Conservation (phyloP, 352 stramenopile genomes). For the Thalassiosira pacifica region DNA sequence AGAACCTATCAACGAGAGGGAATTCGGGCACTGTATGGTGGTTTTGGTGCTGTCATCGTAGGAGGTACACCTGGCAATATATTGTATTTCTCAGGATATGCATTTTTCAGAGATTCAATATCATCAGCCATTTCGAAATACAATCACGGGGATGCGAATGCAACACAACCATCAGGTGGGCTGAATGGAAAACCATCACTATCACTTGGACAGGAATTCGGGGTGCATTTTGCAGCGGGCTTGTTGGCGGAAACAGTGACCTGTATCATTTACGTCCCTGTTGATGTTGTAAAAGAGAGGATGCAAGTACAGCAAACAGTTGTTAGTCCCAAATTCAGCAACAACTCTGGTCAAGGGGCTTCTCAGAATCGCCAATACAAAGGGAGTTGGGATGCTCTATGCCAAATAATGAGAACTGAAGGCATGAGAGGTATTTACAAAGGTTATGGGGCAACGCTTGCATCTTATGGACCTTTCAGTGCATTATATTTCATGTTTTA, state of each 20-base stretch:
- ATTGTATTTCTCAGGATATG: constrained; percentile 97
- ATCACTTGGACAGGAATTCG: constrained; percentile 60
- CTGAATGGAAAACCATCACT: constrained; percentile 24
- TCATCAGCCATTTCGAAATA: constrained; percentile 29
- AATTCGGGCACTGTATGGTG: constrained; percentile 90
- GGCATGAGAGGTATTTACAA: constrained; percentile 93
- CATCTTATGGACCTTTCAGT: constrained; percentile 97
- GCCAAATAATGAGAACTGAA: constrained; percentile 92
- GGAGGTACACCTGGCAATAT: constrained; percentile 95
- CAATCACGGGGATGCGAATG: neutral
- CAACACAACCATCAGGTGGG: constrained; percentile 8
- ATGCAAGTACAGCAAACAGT: constrained; percentile 93
- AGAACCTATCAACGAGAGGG: constrained; percentile 72
- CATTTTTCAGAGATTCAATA: constrained; percentile 88
- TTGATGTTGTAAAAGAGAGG: constrained; percentile 98
- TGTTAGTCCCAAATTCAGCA: constrained; percentile 1
- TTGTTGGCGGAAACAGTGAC: constrained; percentile 90
- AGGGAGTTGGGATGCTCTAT: constrained; percentile 91
- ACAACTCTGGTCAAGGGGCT: neutral
- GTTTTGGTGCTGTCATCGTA: constrained; percentile 94
- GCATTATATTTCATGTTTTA: constrained; percentile 97
- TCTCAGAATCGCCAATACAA: constrained; percentile 89
- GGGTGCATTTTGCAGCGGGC: constrained; percentile 86
- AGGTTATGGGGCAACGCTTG: constrained; percentile 94
- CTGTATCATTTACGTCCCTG: constrained; percentile 98